Evolutionary conservation across 192 early-diverging fungal species (phyloP), one percentile per base, ranked within the genome.

Genomic region (Gryganskiella cystojenkinii): DNA sequence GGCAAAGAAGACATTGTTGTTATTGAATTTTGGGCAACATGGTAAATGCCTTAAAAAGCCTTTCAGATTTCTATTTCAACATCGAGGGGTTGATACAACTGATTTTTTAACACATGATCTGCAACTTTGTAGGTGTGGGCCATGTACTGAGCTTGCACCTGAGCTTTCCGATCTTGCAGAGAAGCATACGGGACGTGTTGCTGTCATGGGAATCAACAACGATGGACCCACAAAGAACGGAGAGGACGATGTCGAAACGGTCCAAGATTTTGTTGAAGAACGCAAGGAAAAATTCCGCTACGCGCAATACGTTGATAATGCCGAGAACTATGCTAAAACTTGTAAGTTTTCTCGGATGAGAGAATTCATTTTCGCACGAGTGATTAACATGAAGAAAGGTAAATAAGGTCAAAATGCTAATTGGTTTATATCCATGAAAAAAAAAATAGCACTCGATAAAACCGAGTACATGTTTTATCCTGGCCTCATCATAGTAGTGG

Each of bases 11-110:
- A 25, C 24, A 25, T 50, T 50, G 49, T 50, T 50, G 49, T 50
- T 25, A 22, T 50, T 50, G 49, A 50, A 19, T 50, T 50, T 50
- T 50, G 49, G 49, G 49, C 49, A 19, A 50, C 49, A 19, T 50
- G 49, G 49, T 50, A 50, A 50, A 25, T 9, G 11, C 0, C 8
- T n/a, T 50, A 9, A 19, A 50, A 8, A 19, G 49, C 49, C 49
- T 25, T 50, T n/a, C 1, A n/a, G 2, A n/a, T n/a, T 50, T 19
- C 8, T 25, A 50, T 19, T 50, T 25, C 17, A 25, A 50, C 24
- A 25, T 8, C 1, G 49, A 20, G 17, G 24, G 49, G 2, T 19
- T 25, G n/a, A 25, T 5, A 25, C 2, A n/a, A 25, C 24, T 50
- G 49, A 9, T 19, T 19, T 19, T 25, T 8, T 19, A 19, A 22